phyloP scores from a whole-genome alignment of 805 yeast genomes.

The Wickerhamiella sergipiensis region DNA sequence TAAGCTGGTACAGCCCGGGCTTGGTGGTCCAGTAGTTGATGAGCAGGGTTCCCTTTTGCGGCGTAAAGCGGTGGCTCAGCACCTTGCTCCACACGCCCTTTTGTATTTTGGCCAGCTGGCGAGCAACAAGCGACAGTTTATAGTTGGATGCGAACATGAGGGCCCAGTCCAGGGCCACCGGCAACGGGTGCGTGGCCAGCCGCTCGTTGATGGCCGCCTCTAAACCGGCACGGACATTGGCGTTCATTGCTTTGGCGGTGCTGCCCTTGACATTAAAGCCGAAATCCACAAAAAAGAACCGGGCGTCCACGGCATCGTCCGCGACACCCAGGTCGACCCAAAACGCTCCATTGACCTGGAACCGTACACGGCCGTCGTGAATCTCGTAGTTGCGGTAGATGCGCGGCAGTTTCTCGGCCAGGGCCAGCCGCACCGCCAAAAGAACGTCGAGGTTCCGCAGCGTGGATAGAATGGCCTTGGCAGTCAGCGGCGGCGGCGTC shows the following conservation, averaged over 20 bases:
- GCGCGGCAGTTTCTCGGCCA: conserved; percentile 42
- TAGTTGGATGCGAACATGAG: conserved; percentile 49
- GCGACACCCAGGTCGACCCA: conserved; percentile 68
- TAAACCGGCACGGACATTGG: conserved; percentile 24
- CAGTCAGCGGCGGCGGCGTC: conserved; percentile 35
- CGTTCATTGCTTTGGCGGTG: conserved; percentile 8
- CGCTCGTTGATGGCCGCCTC: conserved; percentile 44
- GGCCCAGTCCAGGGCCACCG: conserved; percentile 42
- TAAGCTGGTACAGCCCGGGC: conserved; percentile 25
- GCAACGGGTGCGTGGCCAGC: conserved; percentile 33
- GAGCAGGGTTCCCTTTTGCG: conserved; percentile 37
- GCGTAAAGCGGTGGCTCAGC: conserved; percentile 39
- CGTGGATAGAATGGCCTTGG: conserved; percentile 44
- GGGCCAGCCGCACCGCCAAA: conserved; percentile 62
- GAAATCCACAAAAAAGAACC: conserved; percentile 69
- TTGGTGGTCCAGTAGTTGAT: conserved; percentile 54
- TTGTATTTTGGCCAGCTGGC: conserved; percentile 39
- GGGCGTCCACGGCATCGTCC: conserved; percentile 44
- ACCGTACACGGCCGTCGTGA: conserved; percentile 62
- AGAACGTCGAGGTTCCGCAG: conserved; percentile 58
- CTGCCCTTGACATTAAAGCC: conserved; percentile 37
- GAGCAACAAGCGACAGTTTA: conserved; percentile 46
- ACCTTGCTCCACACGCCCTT: conserved; percentile 45
- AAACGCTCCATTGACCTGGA: conserved; percentile 50
- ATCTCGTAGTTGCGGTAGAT: conserved; percentile 51